These are phyloP conservation scores for Grigorovia yakushimaensis DNA, from an alignment of 805 yeast species.

Conservation along the genomic window DNA sequence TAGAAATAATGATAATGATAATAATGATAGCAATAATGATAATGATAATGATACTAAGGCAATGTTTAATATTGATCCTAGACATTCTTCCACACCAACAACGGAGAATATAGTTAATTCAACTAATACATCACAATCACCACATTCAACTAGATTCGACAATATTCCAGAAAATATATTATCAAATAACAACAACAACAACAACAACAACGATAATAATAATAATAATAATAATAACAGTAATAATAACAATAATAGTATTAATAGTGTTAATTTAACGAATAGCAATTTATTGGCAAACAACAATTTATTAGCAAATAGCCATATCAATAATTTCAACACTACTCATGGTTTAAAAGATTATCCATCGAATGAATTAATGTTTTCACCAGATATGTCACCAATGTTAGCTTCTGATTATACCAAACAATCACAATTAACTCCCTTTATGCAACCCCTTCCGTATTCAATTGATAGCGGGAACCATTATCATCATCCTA, in stretches of 20 bases:
- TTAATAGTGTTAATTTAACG: neutral
- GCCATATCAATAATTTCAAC: too few species aligned
- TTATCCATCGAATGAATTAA: constrained; percentile 3
- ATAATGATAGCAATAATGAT: neutral
- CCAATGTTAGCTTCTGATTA: constrained; percentile 8
- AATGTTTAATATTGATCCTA: too few species aligned
- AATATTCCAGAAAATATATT: too few species aligned
- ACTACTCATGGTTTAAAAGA: neutral
- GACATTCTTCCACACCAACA: too few species aligned
- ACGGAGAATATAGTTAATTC: too few species aligned
- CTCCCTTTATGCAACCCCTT: constrained; percentile 10
- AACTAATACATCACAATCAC: too few species aligned
- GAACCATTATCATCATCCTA: neutral
- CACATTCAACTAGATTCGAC: too few species aligned
- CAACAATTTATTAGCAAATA: neutral
- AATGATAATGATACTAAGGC: neutral
- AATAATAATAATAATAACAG: neutral
- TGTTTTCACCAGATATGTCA: constrained; percentile 8
- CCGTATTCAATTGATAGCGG: neutral
- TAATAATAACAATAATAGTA: too few species aligned
- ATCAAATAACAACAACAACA: too few species aligned
- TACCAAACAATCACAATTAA: constrained; percentile 3
- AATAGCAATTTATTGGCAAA: neutral
- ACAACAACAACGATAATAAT: neutral
- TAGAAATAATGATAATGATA: neutral